These are phyloP conservation scores for Pseudevernia furfuracea DNA, from an alignment of 495 filamentous ascomycete genomes.

Conservation along the genomic window DNA sequence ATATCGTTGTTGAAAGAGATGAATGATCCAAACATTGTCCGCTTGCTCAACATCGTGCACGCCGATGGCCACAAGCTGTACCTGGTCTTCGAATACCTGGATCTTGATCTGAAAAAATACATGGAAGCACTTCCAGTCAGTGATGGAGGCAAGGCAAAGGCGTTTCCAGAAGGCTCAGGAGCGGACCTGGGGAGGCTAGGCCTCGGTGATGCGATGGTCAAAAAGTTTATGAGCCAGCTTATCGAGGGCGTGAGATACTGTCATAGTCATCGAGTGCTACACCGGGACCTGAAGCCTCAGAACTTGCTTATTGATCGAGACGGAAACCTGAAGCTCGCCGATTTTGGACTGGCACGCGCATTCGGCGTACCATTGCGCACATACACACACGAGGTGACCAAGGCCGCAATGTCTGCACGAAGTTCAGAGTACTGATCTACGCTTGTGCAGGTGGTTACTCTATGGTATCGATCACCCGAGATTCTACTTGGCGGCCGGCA, in stretches of 20 bases:
- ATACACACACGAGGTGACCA: conserved; percentile 83
- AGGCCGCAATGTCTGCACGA: background rate
- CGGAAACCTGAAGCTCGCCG: conserved; percentile 92
- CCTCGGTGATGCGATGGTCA: conserved; percentile 83
- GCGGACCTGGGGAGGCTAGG: conserved; percentile 62
- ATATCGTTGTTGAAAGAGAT: conserved; percentile 96
- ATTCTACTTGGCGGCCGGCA: conserved; percentile 95
- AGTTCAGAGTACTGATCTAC: conserved; percentile 1
- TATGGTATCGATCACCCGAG: conserved; percentile 98
- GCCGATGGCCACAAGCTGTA: conserved; percentile 96
- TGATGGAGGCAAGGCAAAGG: conserved; percentile 83
- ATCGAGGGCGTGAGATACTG: conserved; percentile 89
- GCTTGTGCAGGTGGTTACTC: conserved; percentile 68
- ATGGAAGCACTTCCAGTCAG: conserved; percentile 93
- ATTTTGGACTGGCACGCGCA: conserved; percentile 93
- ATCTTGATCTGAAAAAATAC: conserved; percentile 94
- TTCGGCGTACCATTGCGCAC: conserved; percentile 95
- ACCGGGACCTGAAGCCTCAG: conserved; percentile 96
- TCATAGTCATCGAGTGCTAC: conserved; percentile 88
- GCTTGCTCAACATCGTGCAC: conserved; percentile 88
- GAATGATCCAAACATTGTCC: conserved; percentile 91
- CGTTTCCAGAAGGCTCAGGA: conserved; percentile 71
- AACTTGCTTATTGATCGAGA: conserved; percentile 93
- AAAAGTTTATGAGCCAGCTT: conserved; percentile 95
- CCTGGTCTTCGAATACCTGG: conserved; percentile 89